A percentile compares a stretch with the other conserved stretches of the same genome.
Conservation (phyloP, 139 green algal species). For the Picochlorum sp. region DNA sequence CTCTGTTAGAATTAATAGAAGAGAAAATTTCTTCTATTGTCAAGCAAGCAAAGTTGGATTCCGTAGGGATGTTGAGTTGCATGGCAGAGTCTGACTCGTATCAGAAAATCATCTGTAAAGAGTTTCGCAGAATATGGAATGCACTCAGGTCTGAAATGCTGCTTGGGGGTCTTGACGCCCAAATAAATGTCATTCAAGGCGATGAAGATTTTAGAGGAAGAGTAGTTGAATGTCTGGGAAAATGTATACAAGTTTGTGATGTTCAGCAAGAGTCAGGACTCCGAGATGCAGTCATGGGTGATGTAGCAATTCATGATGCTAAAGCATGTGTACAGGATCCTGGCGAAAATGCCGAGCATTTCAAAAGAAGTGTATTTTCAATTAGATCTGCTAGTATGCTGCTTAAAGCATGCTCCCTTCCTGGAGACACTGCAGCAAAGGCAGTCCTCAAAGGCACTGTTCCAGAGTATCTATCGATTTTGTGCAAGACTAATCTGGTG, state of each 20-base stretch:
- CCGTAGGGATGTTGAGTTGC: conserved; percentile 8
- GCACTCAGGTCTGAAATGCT: not conserved
- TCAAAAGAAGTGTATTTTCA: too few species aligned
- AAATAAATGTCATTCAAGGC: too few species aligned
- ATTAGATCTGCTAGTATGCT: too few species aligned
- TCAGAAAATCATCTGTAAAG: not conserved
- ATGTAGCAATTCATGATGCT: too few species aligned
- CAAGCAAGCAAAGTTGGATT: conserved; percentile 28
- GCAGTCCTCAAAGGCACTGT: too few species aligned
- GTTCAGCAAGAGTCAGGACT: not conserved
- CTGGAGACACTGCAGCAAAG: too few species aligned
- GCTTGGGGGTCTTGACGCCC: not conserved
- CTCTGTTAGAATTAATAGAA: conserved; percentile 30
- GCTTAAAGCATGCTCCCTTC: too few species aligned
- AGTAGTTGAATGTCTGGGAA: conserved; percentile 1
- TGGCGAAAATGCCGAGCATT: too few species aligned
- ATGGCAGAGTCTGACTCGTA: not conserved
- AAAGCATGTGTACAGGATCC: too few species aligned
- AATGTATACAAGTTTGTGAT: not conserved
- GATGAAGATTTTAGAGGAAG: not conserved
- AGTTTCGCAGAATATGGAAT: not conserved
- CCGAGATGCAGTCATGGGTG: not conserved
- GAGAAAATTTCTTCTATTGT: conserved; percentile 47
- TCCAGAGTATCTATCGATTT: too few species aligned
- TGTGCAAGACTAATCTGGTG: too few species aligned